phyloP scores from a whole-genome alignment of 495 filamentous ascomycete genomes.

The Platismatia glauca region DNA sequence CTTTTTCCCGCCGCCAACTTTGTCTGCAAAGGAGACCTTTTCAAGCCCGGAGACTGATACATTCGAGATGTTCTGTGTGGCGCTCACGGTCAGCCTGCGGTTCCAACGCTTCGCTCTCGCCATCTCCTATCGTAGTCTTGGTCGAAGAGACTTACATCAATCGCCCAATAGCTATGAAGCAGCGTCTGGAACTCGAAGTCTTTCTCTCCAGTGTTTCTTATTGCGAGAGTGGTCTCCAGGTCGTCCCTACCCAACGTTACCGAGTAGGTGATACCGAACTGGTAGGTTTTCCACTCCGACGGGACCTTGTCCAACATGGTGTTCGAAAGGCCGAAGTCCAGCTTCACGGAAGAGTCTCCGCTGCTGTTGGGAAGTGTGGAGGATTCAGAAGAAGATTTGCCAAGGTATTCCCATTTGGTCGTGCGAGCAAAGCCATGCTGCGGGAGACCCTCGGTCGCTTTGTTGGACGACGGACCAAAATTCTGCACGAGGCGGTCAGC shows the following conservation, averaged over 20 bases:
- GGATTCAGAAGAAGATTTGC: constrained; percentile 61
- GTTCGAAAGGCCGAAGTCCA: constrained; percentile 86
- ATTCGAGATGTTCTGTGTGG: constrained; percentile 59
- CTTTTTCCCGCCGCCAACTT: constrained; percentile 20
- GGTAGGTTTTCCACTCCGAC: constrained; percentile 63
- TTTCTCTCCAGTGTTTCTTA: constrained; percentile 73
- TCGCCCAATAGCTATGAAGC: constrained; percentile 79
- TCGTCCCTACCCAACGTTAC: constrained; percentile 69
- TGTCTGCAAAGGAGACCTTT: constrained; percentile 62
- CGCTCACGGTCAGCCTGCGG: not conserved
- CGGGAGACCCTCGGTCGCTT: constrained; percentile 62
- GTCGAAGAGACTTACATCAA: constrained; percentile 52
- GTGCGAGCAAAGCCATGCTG: constrained; percentile 96
- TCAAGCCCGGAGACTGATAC: constrained; percentile 64
- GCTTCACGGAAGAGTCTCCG: constrained; percentile 63
- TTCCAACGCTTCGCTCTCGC: not conserved
- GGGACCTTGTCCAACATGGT: constrained; percentile 55
- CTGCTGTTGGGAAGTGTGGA: constrained; percentile 44
- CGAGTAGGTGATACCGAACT: constrained; percentile 85
- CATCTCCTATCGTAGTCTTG: not conserved
- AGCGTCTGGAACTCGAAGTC: constrained; percentile 86
- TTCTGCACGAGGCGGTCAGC: constrained; percentile 45
- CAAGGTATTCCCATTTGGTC: constrained; percentile 56
- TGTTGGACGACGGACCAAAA: constrained; percentile 73
- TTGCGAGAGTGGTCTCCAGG: constrained; percentile 73